Conservation (phyloP, 106 monocot species). For the Acorus gramineus region DNA sequence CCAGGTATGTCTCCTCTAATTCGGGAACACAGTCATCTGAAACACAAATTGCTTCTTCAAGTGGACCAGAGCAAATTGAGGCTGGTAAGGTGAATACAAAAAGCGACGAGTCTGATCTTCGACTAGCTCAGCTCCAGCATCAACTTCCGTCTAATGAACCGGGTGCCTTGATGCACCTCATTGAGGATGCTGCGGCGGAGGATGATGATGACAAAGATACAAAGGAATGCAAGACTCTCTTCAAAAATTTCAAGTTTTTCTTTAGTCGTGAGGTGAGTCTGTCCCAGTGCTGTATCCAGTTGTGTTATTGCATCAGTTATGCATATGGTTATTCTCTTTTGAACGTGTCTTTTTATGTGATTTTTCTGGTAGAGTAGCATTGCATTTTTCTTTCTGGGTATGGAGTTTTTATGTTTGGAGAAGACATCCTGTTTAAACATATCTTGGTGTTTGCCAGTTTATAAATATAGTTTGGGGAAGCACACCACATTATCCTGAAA, state of each 20-base stretch:
- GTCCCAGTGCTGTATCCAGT: neutral
- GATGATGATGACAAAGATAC: constrained; percentile 77
- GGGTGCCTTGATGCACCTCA: constrained; percentile 79
- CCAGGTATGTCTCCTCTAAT: constrained; percentile 43
- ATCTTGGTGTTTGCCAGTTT: too few relatives aligned
- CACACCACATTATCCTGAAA: too few relatives aligned
- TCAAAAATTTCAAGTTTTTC: constrained; percentile 71
- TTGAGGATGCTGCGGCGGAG: constrained; percentile 44
- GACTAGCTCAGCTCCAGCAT: constrained; percentile 72
- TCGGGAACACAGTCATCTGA: constrained; percentile 22
- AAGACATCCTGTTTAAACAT: neutral
- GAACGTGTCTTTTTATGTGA: too few relatives aligned
- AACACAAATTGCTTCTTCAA: constrained; percentile 16
- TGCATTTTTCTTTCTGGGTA: neutral
- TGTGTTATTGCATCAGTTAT: too few relatives aligned
- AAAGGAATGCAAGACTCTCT: constrained; percentile 71
- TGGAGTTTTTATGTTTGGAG: neutral
- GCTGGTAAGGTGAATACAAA: constrained; percentile 7
- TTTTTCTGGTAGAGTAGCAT: too few relatives aligned
- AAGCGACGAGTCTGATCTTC: constrained; percentile 41
- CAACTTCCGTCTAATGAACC: constrained; percentile 76
- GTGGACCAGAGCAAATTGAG: constrained; percentile 18
- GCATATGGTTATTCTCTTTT: too few relatives aligned
- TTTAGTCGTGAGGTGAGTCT: constrained; percentile 78
- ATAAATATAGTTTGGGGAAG: too few relatives aligned